Conservation (phyloP, 176 grass and related monocot genomes). For the Rhynchospora breviuscula region DNA sequence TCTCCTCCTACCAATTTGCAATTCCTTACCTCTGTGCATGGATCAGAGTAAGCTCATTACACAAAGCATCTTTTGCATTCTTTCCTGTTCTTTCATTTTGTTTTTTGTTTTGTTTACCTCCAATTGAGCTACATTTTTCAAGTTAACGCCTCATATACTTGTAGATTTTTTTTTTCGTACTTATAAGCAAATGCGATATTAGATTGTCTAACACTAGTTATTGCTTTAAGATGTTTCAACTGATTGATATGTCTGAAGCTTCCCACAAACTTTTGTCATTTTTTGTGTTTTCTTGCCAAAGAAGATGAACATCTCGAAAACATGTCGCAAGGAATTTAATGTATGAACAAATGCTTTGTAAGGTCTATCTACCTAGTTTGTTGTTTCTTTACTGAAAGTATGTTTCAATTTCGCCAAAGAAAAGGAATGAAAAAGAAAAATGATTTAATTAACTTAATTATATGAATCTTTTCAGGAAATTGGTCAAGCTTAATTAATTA, state of each 20-base stretch:
- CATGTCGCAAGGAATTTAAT: neutral
- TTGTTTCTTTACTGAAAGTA: neutral
- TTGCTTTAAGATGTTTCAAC: neutral
- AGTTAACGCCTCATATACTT: neutral
- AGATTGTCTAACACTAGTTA: neutral
- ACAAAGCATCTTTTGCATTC: neutral
- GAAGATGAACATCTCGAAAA: neutral
- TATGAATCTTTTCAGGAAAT: neutral
- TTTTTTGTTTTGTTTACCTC: too few species aligned
- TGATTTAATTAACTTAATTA: neutral
- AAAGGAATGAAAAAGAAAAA: neutral
- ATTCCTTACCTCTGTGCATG: constrained; percentile 51
- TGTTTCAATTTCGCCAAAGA: neutral
- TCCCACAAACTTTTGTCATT: neutral
- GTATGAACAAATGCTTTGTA: too few species aligned
- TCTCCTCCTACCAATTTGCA: constrained; percentile 19
- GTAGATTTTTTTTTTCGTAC: neutral
- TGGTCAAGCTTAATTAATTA: neutral
- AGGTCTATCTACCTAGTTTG: neutral
- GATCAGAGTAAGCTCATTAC: constrained; percentile 35
- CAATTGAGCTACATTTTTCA: neutral
- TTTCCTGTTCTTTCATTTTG: too few species aligned
- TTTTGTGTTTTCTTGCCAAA: neutral
- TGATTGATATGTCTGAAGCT: neutral
- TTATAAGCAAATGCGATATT: neutral